Evolutionary conservation across 176 grass and related monocot genomes (phyloP).

Genomic region (Rhipidocladum racemiflorum): DNA sequence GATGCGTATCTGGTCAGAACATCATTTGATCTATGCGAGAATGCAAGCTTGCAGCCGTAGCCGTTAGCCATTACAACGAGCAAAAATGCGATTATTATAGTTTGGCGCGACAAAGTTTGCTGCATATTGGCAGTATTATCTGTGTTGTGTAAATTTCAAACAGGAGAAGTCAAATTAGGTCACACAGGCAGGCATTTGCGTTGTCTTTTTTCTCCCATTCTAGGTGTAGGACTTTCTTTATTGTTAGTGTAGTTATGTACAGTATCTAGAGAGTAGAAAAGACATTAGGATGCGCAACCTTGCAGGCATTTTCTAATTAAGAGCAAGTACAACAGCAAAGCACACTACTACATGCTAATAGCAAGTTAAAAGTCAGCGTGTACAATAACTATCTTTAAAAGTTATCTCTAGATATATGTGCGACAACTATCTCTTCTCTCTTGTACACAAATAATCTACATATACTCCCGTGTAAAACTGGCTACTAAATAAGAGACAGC

Average conservation of each 20-base stretch:
- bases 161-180: conserved; percentile 5
- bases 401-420: too few relatives aligned
- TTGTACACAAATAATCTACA: too few relatives aligned
- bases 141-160: background rate
- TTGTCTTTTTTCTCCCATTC: background rate
- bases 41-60: background rate
- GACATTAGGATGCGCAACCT: background rate
- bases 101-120: background rate
- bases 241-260: background rate
- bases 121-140: background rate
- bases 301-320: background rate
- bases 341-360: too few relatives aligned
- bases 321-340: too few relatives aligned
- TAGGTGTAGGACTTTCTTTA: background rate
- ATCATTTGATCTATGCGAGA: background rate
- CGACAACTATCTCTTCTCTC: too few relatives aligned
- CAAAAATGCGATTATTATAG: background rate
- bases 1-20: background rate
- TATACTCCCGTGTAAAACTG: too few relatives aligned
- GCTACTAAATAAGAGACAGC: too few relatives aligned
- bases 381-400: too few relatives aligned
- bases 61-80: background rate
- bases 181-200: background rate
- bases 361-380: too few relatives aligned
- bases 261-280: background rate